A percentile compares a stretch with the other conserved stretches of the same genome.
Conservation (phyloP, 352 stramenopile genomes). For the Globisporangium mamillatum region DNA sequence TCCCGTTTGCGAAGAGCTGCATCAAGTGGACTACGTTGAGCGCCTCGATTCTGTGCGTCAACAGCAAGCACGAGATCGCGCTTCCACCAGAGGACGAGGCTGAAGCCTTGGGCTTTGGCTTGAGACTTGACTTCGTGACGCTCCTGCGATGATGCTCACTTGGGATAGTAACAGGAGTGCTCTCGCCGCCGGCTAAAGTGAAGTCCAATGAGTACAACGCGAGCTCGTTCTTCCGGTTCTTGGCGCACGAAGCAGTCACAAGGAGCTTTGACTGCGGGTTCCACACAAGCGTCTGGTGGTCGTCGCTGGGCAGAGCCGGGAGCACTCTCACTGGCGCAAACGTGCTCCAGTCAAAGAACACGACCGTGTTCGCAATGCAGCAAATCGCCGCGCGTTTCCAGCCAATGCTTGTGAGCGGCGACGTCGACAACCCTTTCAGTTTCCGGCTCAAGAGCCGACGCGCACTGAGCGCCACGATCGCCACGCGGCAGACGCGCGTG, state of each 20-base stretch:
- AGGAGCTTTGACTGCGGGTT: constrained; percentile 23
- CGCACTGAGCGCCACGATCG: constrained; percentile 25
- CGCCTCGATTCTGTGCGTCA: not conserved
- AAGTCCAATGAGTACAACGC: constrained; percentile 29
- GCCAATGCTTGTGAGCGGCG: constrained; percentile 17
- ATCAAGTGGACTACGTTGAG: constrained; percentile 18
- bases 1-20: constrained; percentile 27
- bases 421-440: constrained; percentile 27
- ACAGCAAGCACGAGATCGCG: constrained; percentile 9
- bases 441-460: constrained; percentile 23
- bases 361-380: constrained; percentile 20
- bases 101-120: constrained; percentile 8
- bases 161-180: not conserved
- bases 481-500: constrained; percentile 33
- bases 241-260: constrained; percentile 15
- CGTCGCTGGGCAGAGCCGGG: constrained; percentile 5
- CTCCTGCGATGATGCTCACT: not conserved
- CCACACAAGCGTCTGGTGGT: constrained; percentile 22
- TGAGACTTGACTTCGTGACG: not conserved
- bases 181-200: not conserved
- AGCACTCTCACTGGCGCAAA: constrained; percentile 14
- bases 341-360: constrained; percentile 26
- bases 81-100: not conserved
- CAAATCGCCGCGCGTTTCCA: constrained; percentile 17
- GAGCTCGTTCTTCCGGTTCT: constrained; percentile 15